Percentiles rank a stretch among this genome's conserved stretches.
phyloP scores from a whole-genome alignment of 768 basidiomycete genomes.

The Rhodotorula sphaerocarpa region DNA sequence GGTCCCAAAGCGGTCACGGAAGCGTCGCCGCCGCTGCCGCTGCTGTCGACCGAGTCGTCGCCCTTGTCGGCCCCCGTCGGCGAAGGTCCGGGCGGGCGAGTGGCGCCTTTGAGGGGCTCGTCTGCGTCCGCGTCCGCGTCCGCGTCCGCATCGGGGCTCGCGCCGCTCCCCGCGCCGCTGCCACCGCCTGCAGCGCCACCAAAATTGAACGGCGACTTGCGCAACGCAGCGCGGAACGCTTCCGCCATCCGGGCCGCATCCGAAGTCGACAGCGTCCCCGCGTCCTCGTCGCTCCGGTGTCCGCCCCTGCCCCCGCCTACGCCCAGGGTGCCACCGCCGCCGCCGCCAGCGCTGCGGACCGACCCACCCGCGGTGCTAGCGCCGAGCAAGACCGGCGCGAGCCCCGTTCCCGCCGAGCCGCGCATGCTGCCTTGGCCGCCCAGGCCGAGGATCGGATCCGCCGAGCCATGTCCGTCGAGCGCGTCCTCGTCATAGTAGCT shows the following conservation, averaged over 20 bases:
- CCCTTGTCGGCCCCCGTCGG: slow-evolving; percentile 38
- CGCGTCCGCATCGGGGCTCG: neutral
- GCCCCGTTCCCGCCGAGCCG: neutral
- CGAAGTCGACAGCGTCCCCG: slow-evolving; percentile 55
- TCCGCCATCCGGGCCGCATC: slow-evolving; percentile 90
- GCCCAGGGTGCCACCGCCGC: neutral
- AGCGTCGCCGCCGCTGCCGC: neutral
- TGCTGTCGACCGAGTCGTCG: slow-evolving; percentile 12
- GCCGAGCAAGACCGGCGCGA: too few species aligned
- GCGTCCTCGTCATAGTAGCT: slow-evolving; percentile 45
- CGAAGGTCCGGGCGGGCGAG: slow-evolving; percentile 39
- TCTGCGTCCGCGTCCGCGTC: neutral
- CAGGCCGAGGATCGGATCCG: slow-evolving; percentile 77
- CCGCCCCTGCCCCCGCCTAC: neutral
- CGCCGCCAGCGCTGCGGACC: neutral
- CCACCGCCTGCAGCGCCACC: too few species aligned
- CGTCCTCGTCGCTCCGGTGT: neutral
- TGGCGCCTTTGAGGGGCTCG: too few species aligned
- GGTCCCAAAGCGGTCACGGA: neutral
- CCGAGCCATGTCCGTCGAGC: slow-evolving; percentile 53
- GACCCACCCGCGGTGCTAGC: neutral
- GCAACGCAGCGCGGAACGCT: slow-evolving; percentile 76
- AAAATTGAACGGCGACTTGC: slow-evolving; percentile 68
- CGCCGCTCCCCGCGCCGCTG: neutral
- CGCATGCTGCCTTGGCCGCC: neutral